Conservation (phyloP, 2,329 filamentous ascomycete species). For the Fusarium pseudonygamai region DNA sequence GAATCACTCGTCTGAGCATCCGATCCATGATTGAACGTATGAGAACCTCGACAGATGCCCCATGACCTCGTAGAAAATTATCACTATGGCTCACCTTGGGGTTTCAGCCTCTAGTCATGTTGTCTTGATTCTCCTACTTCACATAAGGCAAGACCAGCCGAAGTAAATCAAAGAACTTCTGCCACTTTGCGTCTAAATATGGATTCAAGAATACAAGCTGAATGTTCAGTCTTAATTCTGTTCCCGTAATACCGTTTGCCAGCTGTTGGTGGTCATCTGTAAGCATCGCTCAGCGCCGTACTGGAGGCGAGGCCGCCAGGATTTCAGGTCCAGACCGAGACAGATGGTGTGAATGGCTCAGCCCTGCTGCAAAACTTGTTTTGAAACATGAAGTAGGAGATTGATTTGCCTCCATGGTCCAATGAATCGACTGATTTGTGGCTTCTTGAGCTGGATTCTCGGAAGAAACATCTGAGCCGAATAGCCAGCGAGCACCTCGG, state of each 20-base stretch:
- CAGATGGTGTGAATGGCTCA: slow-evolving; percentile 5
- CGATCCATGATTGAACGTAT: too few species aligned
- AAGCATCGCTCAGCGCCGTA: background rate
- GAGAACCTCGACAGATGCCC: fast-evolving
- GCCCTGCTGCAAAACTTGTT: background rate
- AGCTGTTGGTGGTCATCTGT: background rate
- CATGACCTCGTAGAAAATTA: background rate
- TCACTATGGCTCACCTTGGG: background rate
- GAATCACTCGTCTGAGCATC: too few species aligned
- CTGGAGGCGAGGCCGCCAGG: background rate
- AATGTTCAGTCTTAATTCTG: background rate
- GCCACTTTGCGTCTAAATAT: background rate
- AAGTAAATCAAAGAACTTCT: background rate
- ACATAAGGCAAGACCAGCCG: background rate
- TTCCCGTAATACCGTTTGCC: background rate
- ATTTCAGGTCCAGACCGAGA: background rate
- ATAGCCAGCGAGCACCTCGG: background rate
- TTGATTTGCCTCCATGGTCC: background rate
- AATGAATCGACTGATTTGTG: slow-evolving; percentile 1
- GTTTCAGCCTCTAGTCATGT: background rate
- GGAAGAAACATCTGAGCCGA: background rate
- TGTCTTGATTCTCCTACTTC: background rate
- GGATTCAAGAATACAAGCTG: background rate
- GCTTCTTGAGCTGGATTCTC: background rate
- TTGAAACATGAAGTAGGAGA: background rate